phyloP scores from a whole-genome alignment of 495 filamentous ascomycete genomes.

The Xylaria bambusicola region DNA sequence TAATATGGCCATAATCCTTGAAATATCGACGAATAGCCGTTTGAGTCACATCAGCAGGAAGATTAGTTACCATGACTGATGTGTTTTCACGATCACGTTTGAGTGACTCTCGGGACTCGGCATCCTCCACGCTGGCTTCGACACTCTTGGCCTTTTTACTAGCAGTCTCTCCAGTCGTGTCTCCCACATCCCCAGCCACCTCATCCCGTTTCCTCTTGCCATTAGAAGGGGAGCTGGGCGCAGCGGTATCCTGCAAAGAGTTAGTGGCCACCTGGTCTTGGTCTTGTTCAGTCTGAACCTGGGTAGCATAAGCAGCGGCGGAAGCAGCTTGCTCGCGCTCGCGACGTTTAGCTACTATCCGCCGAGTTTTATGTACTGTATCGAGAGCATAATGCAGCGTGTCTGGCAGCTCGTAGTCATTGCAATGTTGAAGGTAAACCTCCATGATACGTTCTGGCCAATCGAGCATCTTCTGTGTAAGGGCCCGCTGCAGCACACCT shows the following conservation, averaged over 20 bases:
- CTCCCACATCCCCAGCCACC: constrained; percentile 43
- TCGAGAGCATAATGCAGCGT: constrained; percentile 70
- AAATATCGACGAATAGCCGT: constrained; percentile 84
- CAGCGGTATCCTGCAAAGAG: constrained; percentile 29
- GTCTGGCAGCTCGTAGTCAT: constrained; percentile 77
- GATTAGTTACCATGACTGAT: constrained; percentile 74
- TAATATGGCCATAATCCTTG: constrained; percentile 81
- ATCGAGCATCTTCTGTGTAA: constrained; percentile 71
- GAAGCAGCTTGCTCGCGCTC: constrained; percentile 65
- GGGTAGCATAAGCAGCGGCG: constrained; percentile 46
- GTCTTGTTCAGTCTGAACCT: constrained; percentile 37
- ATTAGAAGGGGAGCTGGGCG: constrained; percentile 31
- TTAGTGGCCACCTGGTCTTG: constrained; percentile 34
- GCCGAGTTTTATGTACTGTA: constrained; percentile 65
- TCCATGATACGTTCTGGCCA: constrained; percentile 90
- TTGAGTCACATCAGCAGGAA: constrained; percentile 69
- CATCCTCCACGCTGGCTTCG: constrained; percentile 40
- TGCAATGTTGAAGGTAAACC: constrained; percentile 79
- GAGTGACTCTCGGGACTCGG: constrained; percentile 40
- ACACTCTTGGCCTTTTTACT: constrained; percentile 62
- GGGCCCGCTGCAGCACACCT: constrained; percentile 69
- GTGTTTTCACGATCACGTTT: constrained; percentile 89
- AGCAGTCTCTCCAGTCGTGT: constrained; percentile 38
- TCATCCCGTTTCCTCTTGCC: constrained; percentile 73
- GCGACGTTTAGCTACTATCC: constrained; percentile 63